Conservation (phyloP, 164 flowering plant species). For the Piper betle region DNA sequence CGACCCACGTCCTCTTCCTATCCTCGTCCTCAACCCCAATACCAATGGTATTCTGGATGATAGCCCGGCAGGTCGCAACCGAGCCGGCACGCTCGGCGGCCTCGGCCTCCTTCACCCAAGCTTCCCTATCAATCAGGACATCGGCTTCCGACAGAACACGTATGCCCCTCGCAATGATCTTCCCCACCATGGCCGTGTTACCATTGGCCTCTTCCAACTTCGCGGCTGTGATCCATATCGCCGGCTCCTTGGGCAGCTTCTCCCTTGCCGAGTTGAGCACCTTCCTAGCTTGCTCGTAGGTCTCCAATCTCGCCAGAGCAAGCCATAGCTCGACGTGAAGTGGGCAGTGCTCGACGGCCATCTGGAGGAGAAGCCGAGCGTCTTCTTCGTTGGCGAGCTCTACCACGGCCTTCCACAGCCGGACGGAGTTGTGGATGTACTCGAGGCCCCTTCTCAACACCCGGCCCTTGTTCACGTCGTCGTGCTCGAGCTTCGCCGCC, state of each 20-base stretch:
- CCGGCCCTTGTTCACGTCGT: constrained; percentile 52
- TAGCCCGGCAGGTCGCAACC: constrained; percentile 79
- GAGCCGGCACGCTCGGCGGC: constrained; percentile 90
- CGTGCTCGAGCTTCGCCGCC: constrained; percentile 77
- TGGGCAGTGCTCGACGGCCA: constrained; percentile 91
- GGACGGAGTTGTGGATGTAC: constrained; percentile 77
- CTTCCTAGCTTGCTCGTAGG: constrained; percentile 69
- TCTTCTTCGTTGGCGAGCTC: constrained; percentile 87
- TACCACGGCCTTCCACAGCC: constrained; percentile 94
- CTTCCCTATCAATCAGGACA: constrained; percentile 65
- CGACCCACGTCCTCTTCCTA: constrained; percentile 93
- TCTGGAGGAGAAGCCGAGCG: constrained; percentile 68
- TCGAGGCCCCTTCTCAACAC: constrained; percentile 86
- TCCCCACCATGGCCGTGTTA: constrained; percentile 60
- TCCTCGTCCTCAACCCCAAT: constrained; percentile 92
- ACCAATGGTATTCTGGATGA: constrained; percentile 62
- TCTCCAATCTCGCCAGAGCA: constrained; percentile 83
- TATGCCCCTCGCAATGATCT: constrained; percentile 77
- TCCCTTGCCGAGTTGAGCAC: constrained; percentile 77
- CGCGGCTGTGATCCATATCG: constrained; percentile 92
- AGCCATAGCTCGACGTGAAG: constrained; percentile 94
- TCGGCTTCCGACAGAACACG: constrained; percentile 70
- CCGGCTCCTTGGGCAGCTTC: constrained; percentile 75
- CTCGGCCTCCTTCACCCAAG: constrained; percentile 97
- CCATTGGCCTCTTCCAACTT: constrained; percentile 92